Base-by-base conservation (phyloP, 2,329 filamentous ascomycete genomes). In the Cercospora zeae-maydis region DNA sequence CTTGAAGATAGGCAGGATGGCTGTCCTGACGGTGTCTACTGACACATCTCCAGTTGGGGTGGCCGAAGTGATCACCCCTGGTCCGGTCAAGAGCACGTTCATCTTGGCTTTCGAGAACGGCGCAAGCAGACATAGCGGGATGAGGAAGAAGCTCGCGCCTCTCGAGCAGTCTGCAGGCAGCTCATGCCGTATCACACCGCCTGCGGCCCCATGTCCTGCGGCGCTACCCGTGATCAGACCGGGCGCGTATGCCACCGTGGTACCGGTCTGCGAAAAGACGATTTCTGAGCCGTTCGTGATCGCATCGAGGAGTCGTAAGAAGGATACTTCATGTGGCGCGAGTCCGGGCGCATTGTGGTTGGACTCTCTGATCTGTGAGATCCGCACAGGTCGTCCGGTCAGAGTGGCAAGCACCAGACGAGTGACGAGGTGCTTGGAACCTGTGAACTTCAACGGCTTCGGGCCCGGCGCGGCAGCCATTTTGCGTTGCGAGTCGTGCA, bases 251-350 rank as follows among this genome's bases (percentile, higher is more conserved):
- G 93, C 88, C 61, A 99, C 85, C 1, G 92, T 93, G 0, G 95
- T 98, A 74, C 95, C 95, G 1, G 92, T 97, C 79, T 96, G 95
- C 10, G 92, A 96, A 70, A 99, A 96, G 73, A 97, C 93, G 79
- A 98, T 92, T 61, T 90, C 88, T 62, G 90, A 91, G 78, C 95
- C 95, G 82, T 99, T 99, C 73, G 95, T 99, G 72, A 99, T 84
- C 69, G 91, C 85, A 77, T 98, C 95, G 73, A 99, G 88, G 16
- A 99, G 89, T 62, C 95, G 93, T 33, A 99, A 85, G 77, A 99
- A 93, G 52, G 95, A 98, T 72, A 98, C 88, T 79, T 99, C 95
- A 80, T 96, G 90, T 54, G 92, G 88, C 59, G 91, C 89, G 59
- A 99, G 89, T 72, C 95, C 95, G 1, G 95, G 93, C 71, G 90